Base-by-base conservation (phyloP, 371 early-diverging fungal species). In the Syncephalastrum sp. region DNA sequence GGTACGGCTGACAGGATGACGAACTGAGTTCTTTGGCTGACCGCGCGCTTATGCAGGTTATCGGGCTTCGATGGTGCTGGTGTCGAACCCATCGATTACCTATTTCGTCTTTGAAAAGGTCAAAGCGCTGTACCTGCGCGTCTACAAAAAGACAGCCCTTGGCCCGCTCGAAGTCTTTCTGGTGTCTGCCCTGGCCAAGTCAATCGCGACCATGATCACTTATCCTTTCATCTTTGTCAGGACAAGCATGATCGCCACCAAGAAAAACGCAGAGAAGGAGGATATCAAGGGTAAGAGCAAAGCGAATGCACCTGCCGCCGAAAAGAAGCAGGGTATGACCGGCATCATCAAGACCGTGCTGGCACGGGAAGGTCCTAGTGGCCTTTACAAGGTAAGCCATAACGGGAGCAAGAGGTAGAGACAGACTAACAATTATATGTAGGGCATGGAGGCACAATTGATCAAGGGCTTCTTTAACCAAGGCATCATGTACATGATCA, bases 401-500 rank as follows among this genome's bases (percentile, higher is more conserved):
- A 16, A 15, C 4, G 10, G 5, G 33, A 33, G 42, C 21, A 5
- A n/a, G 10, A 16, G 24, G 12, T 56, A 13, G 14, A 15, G 14
- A 25, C 10, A 2, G 10, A 12, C 38, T 33, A 12, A 33, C 38
- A 33, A 8, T 10, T 12, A 51, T n/a, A 12, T 19, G n/a, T 45
- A 70, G 61, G 79, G 79, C 14, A 75, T 78, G 69, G 71, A 72
- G 43, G 78, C 82, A 13, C 84, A 84, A 46, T 74, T 84, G 61
- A 75, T 70, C 60, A 84, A 84, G 57, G 84, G 84, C 1, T 84
- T 84, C 67, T 84, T 84, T 57, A 82, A 81, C 24, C 80, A 80
- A 54, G 84, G 84, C 13, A 67, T 84, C 59, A 81, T 84, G 82
- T 84, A 78, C 57, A 81, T 84, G 82, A 84, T 84, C 63, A 84